Percentiles rank a stretch among this genome's conserved stretches.
phyloP scores from a whole-genome alignment of 2,329 filamentous ascomycete species.

The Fusarium palustre region DNA sequence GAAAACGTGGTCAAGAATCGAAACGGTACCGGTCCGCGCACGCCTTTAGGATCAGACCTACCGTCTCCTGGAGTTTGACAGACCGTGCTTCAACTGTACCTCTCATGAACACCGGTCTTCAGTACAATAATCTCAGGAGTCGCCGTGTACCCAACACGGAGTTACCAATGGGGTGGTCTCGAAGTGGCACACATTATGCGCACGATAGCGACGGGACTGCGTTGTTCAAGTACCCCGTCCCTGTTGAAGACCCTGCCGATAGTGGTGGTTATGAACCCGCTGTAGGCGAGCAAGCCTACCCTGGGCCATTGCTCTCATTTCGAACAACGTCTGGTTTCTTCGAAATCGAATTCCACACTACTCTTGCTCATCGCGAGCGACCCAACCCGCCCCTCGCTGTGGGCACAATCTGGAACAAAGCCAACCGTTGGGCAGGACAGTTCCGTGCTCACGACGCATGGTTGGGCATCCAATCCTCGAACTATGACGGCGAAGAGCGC shows the following conservation, averaged over 20 bases:
- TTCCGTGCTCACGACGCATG: constrained; percentile 60
- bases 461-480: constrained; percentile 60
- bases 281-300: constrained; percentile 49
- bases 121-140: constrained; percentile 55
- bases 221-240: constrained; percentile 58
- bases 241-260: constrained; percentile 52
- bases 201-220: constrained; percentile 56
- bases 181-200: constrained; percentile 52
- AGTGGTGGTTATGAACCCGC: constrained; percentile 48
- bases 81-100: constrained; percentile 53
- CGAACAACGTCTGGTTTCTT: constrained; percentile 55
- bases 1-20: constrained; percentile 48
- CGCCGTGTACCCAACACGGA: constrained; percentile 48
- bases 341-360: constrained; percentile 56
- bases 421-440: constrained; percentile 56
- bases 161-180: constrained; percentile 56
- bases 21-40: constrained; percentile 54
- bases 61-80: constrained; percentile 56
- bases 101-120: constrained; percentile 54
- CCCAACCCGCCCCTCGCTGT: constrained; percentile 57
- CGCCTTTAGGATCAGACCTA: constrained; percentile 55
- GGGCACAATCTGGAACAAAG: constrained; percentile 56
- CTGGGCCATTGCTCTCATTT: constrained; percentile 57
- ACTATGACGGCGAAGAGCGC: constrained; percentile 58
- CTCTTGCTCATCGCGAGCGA: constrained; percentile 52